Conservation (phyloP, 2,329 filamentous ascomycete species). For the Calonectria ilicicola region DNA sequence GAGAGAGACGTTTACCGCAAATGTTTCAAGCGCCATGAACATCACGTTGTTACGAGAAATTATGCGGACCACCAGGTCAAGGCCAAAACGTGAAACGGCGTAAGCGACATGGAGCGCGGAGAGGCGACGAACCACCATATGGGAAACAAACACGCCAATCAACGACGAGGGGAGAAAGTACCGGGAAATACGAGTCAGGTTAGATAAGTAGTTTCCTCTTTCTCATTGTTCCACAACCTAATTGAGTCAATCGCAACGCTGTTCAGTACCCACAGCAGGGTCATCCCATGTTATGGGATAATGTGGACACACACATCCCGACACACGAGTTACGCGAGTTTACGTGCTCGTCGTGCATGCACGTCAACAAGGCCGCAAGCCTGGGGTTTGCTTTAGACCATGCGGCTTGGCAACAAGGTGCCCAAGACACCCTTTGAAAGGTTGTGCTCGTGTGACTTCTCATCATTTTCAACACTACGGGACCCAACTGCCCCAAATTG, state of each 20-base stretch:
- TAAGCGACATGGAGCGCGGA: no score
- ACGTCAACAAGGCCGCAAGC: background rate
- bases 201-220: background rate
- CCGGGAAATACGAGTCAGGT: background rate
- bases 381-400: background rate
- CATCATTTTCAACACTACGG: no score
- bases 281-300: background rate
- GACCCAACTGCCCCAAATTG: no score
- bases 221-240: background rate
- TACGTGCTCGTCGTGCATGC: background rate
- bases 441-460: no score
- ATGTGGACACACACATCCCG: background rate
- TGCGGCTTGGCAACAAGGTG: background rate
- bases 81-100: no score
- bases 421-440: no score
- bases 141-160: no score
- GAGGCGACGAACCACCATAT: no score
- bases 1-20: no score
- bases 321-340: background rate
- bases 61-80: no score
- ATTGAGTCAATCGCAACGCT: background rate
- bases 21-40: no score
- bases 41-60: no score
- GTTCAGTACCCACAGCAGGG: background rate
- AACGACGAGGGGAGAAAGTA: background rate